Conservation (phyloP, 2,329 filamentous ascomycete genomes). For the Pyricularia grisea region DNA sequence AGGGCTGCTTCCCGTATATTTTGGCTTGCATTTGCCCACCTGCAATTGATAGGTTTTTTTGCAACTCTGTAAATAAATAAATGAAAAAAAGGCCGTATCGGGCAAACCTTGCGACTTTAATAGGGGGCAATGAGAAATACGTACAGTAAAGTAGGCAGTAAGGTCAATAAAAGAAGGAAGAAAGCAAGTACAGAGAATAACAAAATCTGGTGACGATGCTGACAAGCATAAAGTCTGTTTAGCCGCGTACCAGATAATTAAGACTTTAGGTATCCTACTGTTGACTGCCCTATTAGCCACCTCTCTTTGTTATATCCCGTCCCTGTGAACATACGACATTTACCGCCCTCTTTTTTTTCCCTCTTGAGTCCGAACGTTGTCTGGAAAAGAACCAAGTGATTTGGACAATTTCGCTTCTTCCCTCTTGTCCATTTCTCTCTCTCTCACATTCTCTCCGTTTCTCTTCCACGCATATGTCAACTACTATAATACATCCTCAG, state of each 20-base stretch:
- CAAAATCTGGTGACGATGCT: neutral
- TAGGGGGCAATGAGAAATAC: neutral
- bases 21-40: neutral
- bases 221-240: neutral
- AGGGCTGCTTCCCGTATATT: neutral
- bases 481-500: neutral
- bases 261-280: too few relatives aligned
- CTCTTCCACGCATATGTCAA: neutral
- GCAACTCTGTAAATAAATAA: neutral
- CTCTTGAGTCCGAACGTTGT: neutral
- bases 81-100: neutral
- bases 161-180: neutral
- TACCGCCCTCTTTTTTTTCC: neutral
- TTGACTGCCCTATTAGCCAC: too few relatives aligned
- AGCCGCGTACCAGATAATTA: too few relatives aligned
- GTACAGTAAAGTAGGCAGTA: neutral
- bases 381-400: too few relatives aligned
- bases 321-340: neutral
- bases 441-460: neutral
- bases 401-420: too few relatives aligned
- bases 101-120: neutral
- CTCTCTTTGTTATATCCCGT: neutral
- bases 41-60: neutral
- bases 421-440: too few relatives aligned
- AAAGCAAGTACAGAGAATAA: too few relatives aligned